Evolutionary conservation across 2,329 filamentous ascomycete species (phyloP).

Genomic region (Monosporascus ibericus): DNA sequence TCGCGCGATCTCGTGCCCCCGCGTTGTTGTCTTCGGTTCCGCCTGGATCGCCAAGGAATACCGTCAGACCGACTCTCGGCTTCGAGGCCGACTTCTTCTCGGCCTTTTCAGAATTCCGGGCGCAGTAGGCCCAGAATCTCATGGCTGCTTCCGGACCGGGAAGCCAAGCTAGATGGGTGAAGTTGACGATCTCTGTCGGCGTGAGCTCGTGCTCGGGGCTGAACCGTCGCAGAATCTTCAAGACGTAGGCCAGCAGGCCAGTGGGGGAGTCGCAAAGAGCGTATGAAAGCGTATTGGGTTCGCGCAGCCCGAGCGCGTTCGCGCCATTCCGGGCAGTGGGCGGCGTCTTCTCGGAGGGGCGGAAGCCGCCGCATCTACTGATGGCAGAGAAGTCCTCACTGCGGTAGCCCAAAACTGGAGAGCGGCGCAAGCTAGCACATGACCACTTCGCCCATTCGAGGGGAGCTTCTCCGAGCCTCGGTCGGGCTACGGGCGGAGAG

Average conservation of each 20-base stretch:
- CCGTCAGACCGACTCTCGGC: constrained; percentile 39
- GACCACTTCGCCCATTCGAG: constrained; percentile 50
- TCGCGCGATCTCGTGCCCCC: neutral
- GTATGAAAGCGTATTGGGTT: constrained; percentile 52
- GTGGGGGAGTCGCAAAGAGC: constrained; percentile 57
- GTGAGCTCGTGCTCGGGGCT: constrained; percentile 36
- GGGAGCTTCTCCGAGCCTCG: constrained; percentile 37
- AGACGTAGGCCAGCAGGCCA: constrained; percentile 49
- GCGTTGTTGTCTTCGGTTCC: neutral
- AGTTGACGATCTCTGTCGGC: constrained; percentile 50
- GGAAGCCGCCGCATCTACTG: constrained; percentile 16
- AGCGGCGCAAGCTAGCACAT: constrained; percentile 42
- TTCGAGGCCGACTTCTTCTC: constrained; percentile 21
- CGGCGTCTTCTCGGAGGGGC: constrained; percentile 10
- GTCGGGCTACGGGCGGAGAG: constrained; percentile 47
- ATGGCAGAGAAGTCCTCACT: constrained; percentile 43
- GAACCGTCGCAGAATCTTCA: constrained; percentile 39
- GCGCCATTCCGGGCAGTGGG: constrained; percentile 21
- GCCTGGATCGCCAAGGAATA: constrained; percentile 35
- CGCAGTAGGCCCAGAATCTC: constrained; percentile 47
- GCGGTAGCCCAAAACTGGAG: constrained; percentile 50
- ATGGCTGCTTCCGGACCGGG: constrained; percentile 58
- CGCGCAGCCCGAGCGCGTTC: constrained; percentile 26
- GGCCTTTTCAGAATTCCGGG: constrained; percentile 26
- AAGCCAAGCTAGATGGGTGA: constrained; percentile 59